Evolutionary conservation across 306 rosid species (phyloP).

Genomic region (Crataegus laevigata): DNA sequence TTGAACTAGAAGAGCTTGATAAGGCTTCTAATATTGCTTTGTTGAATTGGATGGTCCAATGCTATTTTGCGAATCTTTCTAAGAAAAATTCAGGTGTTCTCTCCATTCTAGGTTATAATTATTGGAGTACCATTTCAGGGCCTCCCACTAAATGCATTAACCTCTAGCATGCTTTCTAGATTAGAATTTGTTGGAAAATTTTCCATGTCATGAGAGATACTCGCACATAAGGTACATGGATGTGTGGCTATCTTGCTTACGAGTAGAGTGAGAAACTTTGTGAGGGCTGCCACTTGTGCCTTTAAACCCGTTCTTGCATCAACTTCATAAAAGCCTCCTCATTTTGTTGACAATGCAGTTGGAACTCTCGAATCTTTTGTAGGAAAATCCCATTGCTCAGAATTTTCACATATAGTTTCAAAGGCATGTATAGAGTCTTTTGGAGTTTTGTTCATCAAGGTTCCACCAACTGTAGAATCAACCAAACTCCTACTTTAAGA

Average conservation of each 20-base stretch:
- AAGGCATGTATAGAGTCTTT: not conserved
- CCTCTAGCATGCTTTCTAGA: too few relatives aligned
- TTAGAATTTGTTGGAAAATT: too few relatives aligned
- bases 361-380: not conserved
- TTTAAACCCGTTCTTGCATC: not conserved
- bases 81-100: too few relatives aligned
- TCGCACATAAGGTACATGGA: not conserved
- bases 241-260: not conserved
- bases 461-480: not conserved
- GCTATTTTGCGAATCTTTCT: too few relatives aligned
- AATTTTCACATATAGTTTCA: not conserved
- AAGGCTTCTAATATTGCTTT: not conserved
- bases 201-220: too few relatives aligned
- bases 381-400: not conserved
- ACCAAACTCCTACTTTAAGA: not conserved
- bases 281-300: not conserved
- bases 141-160: too few relatives aligned
- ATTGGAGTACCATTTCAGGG: too few relatives aligned
- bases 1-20: too few relatives aligned
- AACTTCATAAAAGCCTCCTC: not conserved
- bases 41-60: too few relatives aligned
- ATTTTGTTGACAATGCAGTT: too few relatives aligned
- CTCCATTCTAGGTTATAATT: too few relatives aligned
- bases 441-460: not conserved
- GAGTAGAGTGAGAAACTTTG: not conserved